A percentile compares a stretch with the other conserved stretches of the same genome.
Conservation (phyloP, 2,329 filamentous ascomycete genomes). For the Madurella mycetomatis region DNA sequence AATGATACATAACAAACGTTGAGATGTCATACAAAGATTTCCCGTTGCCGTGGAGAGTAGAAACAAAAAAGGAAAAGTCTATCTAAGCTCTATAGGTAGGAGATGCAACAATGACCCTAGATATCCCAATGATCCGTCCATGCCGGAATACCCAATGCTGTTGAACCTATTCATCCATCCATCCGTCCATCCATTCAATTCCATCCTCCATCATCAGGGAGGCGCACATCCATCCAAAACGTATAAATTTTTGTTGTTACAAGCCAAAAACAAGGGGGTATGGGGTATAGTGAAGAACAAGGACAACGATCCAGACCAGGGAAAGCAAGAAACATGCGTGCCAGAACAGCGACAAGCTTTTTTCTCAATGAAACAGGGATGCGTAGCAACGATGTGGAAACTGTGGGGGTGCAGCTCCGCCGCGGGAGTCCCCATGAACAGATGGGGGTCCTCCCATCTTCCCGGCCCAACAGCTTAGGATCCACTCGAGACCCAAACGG, state of each 20-base stretch:
- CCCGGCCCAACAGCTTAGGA: no score
- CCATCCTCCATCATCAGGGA: not conserved
- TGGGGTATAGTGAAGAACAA: not conserved
- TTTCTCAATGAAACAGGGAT: no score
- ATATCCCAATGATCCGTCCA: not conserved
- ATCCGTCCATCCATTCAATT: not conserved
- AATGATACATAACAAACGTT: conserved; percentile 5
- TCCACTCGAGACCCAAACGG: no score
- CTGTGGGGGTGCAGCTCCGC: no score
- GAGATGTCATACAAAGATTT: conserved; percentile 9
- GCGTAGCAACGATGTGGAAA: no score
- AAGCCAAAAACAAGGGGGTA: conserved; percentile 2
- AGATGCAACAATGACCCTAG: not conserved
- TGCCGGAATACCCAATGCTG: not conserved
- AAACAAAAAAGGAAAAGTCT: conserved; percentile 7
- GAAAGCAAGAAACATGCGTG: not conserved
- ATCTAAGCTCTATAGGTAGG: conserved; percentile 12
- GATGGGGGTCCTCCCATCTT: no score
- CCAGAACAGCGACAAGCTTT: not conserved
- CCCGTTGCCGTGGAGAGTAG: conserved; percentile 9
- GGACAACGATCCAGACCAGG: not conserved
- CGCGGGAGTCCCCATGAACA: no score
- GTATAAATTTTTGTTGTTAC: conserved; percentile 2
- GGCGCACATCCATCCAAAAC: not conserved
- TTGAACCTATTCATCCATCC: not conserved